Percentiles rank a stretch among this genome's conserved stretches.
Evolutionary conservation across 2,329 filamentous ascomycete genomes (phyloP).

Genomic region (Fusarium sp.): DNA sequence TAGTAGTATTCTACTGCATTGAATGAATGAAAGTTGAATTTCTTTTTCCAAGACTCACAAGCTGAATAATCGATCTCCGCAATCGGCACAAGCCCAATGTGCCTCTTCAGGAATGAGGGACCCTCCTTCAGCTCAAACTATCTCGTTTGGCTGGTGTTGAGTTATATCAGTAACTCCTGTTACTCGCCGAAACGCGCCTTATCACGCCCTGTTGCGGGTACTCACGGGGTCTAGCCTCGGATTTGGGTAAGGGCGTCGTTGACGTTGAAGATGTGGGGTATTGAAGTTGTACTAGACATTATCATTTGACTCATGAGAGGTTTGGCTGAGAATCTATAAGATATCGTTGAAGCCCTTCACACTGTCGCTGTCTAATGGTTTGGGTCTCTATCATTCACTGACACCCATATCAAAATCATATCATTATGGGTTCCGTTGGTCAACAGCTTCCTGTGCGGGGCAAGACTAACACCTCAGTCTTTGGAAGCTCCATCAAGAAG

Average conservation of each 20-base stretch:
- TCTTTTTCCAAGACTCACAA: background rate
- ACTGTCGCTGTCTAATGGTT: background rate
- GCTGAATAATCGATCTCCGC: background rate
- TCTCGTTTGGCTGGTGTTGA: background rate
- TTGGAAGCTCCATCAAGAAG: constrained; percentile 60
- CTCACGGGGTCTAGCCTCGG: constrained; percentile 7
- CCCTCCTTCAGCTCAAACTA: background rate
- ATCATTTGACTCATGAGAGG: constrained; percentile 30
- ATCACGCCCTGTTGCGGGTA: constrained; percentile 26
- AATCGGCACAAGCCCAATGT: background rate
- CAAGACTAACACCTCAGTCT: constrained; percentile 35
- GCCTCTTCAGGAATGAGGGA: constrained; percentile 3
- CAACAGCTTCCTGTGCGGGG: constrained; percentile 40
- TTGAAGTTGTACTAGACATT: background rate
- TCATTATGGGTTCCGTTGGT: constrained; percentile 38
- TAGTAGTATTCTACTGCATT: constrained; percentile 7
- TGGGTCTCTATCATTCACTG: background rate
- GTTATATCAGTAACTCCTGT: constrained; percentile 7
- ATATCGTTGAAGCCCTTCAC: background rate
- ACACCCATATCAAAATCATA: background rate
- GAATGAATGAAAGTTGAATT: constrained; percentile 6
- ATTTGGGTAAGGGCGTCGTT: constrained; percentile 38
- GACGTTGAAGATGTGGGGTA: constrained; percentile 40
- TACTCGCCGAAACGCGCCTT: background rate
- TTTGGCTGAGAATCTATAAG: constrained; percentile 12